phyloP scores from a whole-genome alignment of 2,329 filamentous ascomycete species.

The Talaromyces islandicus region DNA sequence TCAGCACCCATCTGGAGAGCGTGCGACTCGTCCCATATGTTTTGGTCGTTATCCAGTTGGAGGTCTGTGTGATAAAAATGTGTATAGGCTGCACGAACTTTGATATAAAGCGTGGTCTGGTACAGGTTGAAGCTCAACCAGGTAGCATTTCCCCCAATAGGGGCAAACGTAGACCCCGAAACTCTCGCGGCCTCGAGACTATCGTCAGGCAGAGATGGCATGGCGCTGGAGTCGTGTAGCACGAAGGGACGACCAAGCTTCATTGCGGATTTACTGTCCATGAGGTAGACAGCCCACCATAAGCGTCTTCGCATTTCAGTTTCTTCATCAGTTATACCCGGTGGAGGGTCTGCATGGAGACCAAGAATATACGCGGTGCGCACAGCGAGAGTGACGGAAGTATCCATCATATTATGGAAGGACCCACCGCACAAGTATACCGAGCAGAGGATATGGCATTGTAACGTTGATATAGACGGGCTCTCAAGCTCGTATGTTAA shows the following conservation, averaged over 20 bases:
- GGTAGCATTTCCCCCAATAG: conserved; percentile 4
- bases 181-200: background rate
- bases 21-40: conserved; percentile 6
- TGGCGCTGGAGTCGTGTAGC: background rate
- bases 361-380: conserved; percentile 5
- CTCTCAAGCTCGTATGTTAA: conserved; percentile 5
- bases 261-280: conserved; percentile 4
- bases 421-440: conserved; percentile 6
- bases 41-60: background rate
- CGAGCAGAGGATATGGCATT: conserved; percentile 7
- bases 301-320: conserved; percentile 2
- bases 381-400: background rate
- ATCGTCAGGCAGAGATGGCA: conserved; percentile 2
- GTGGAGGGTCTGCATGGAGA: conserved; percentile 4
- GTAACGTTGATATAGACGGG: conserved; percentile 5
- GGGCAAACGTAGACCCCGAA: conserved; percentile 6
- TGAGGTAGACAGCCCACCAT: conserved; percentile 5
- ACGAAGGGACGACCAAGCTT: conserved; percentile 7
- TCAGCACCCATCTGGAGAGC: conserved; percentile 3
- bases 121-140: conserved; percentile 8
- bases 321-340: background rate
- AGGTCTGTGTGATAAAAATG: background rate
- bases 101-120: conserved; percentile 1
- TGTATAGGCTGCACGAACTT: background rate
- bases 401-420: conserved; percentile 6